A percentile compares a stretch with the other conserved stretches of the same genome.
phyloP scores from a whole-genome alignment of 805 yeast species.

The Yamadazyma ubonensis region DNA sequence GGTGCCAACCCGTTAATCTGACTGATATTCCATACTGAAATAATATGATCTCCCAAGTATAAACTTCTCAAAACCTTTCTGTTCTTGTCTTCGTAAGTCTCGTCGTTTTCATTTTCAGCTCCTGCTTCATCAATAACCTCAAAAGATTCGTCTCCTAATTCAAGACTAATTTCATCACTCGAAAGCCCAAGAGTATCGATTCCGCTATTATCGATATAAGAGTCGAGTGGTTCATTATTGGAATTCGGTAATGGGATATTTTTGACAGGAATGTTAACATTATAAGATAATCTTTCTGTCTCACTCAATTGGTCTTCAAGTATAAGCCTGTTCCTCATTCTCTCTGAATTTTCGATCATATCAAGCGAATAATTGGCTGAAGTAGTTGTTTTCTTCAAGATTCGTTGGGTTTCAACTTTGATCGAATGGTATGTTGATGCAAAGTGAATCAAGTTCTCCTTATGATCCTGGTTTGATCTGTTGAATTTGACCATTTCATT shows the following conservation, averaged over 20 bases:
- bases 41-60: slow-evolving; percentile 67
- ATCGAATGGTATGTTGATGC: slow-evolving; percentile 48
- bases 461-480: slow-evolving; percentile 61
- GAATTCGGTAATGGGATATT: slow-evolving; percentile 7
- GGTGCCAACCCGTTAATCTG: slow-evolving; percentile 76
- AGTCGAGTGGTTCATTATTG: slow-evolving; percentile 17
- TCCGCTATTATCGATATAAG: slow-evolving; percentile 19
- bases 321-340: slow-evolving; percentile 63
- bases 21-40: slow-evolving; percentile 72
- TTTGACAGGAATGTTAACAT: slow-evolving; percentile 39
- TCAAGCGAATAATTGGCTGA: slow-evolving; percentile 52
- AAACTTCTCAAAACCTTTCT: slow-evolving; percentile 70
- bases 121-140: slow-evolving; percentile 45
- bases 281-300: slow-evolving; percentile 43
- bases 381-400: slow-evolving; percentile 21
- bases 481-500: slow-evolving; percentile 50
- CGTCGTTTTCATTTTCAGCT: slow-evolving; percentile 25
- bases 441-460: slow-evolving; percentile 55
- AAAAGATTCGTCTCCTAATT: slow-evolving; percentile 28
- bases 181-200: slow-evolving; percentile 29
- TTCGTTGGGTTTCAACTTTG: slow-evolving; percentile 42
- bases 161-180: slow-evolving; percentile 12
- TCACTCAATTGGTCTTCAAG: slow-evolving; percentile 51
- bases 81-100: slow-evolving; percentile 60
- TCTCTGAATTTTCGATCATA: slow-evolving; percentile 64